Evolutionary conservation across 73 alveolate genomes (phyloP).

Genomic region (Paramecium caudatum): DNA sequence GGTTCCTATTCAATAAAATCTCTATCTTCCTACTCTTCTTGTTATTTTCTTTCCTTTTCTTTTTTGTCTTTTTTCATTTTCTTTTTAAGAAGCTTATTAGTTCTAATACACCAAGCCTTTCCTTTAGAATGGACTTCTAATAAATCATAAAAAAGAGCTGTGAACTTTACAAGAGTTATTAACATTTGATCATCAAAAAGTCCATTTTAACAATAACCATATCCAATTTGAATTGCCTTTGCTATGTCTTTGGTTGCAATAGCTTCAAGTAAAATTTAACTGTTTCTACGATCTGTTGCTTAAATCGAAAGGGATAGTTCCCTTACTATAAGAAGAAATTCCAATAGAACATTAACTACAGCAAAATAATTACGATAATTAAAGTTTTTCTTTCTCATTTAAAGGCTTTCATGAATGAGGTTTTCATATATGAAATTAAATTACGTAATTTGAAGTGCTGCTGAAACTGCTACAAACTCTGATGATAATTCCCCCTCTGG

Average conservation of each 20-base stretch:
- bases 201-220: constrained; percentile 59
- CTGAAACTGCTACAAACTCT: constrained; percentile 79
- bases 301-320: constrained; percentile 51
- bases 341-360: constrained; percentile 46
- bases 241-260: constrained; percentile 57
- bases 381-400: constrained; percentile 71
- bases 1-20: constrained; percentile 66
- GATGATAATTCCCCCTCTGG: constrained; percentile 64
- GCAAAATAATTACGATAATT: constrained; percentile 66
- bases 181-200: constrained; percentile 60
- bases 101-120: constrained; percentile 54
- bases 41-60: neutral
- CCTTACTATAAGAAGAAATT: constrained; percentile 37
- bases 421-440: constrained; percentile 79
- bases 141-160: constrained; percentile 68
- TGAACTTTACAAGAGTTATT: constrained; percentile 20
- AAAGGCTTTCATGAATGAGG: constrained; percentile 71
- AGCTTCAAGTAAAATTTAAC: constrained; percentile 60
- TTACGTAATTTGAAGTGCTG: constrained; percentile 77
- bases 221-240: constrained; percentile 71
- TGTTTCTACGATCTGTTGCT: constrained; percentile 65
- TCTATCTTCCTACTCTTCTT: constrained; percentile 6
- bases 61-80: constrained; percentile 47
- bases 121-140: constrained; percentile 71
- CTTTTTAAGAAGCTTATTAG: constrained; percentile 67